These are phyloP conservation scores for Polytrichum commune DNA, from an alignment of 225 moss, liverwort and hornwort genomes.

Conservation along the genomic window DNA sequence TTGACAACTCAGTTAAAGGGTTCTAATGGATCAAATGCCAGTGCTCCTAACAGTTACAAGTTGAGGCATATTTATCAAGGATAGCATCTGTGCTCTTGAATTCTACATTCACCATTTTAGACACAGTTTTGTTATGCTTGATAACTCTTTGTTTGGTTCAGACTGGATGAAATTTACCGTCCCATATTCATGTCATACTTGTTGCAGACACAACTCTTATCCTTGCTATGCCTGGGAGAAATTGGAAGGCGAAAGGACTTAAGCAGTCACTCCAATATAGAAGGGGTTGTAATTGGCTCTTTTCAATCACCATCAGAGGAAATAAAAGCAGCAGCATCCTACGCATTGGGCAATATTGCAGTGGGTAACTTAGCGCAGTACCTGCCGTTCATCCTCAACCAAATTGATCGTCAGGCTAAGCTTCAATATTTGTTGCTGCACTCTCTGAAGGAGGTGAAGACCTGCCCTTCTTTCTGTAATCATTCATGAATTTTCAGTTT, in stretches of 20 bases:
- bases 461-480: not conserved
- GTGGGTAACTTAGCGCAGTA: conserved; percentile 93
- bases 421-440: conserved; percentile 94
- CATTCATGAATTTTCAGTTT: no score
- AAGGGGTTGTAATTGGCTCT: conserved; percentile 88
- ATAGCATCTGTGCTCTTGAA: no score
- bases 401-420: conserved; percentile 97
- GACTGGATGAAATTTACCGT: no score
- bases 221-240: conserved; percentile 91
- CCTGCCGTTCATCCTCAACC: conserved; percentile 91
- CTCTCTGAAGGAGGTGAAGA: conserved; percentile 88
- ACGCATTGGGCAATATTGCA: conserved; percentile 95
- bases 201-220: conserved; percentile 86
- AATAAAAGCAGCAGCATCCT: conserved; percentile 97
- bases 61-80: no score
- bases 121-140: no score
- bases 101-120: no score
- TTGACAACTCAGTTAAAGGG: no score
- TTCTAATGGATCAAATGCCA: no score
- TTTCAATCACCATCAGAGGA: conserved; percentile 99
- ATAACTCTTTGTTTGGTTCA: no score
- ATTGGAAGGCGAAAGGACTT: conserved; percentile 96
- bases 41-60: no score
- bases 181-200: not conserved
- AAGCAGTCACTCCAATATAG: conserved; percentile 77